Percentiles rank a stretch among this genome's conserved stretches.
phyloP scores from a whole-genome alignment of 768 basidiomycete genomes.

The Asterophora lycoperdoides region DNA sequence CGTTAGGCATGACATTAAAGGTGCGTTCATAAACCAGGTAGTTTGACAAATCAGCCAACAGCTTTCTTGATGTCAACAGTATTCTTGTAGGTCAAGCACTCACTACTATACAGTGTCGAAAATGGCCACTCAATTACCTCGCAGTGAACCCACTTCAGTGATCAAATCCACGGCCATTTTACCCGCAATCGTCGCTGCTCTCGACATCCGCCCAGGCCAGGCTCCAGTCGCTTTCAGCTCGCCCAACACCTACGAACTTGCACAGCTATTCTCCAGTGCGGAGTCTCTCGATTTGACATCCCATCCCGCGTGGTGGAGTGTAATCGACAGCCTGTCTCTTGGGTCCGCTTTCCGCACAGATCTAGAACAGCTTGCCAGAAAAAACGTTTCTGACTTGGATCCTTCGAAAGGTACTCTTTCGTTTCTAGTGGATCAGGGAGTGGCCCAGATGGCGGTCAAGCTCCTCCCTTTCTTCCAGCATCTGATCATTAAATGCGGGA shows the following conservation, averaged over 20 bases:
- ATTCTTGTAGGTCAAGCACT: slow-evolving; percentile 58
- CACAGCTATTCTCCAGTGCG: slow-evolving; percentile 43
- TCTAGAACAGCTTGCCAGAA: slow-evolving; percentile 55
- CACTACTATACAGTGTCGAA: background rate
- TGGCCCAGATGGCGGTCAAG: slow-evolving; percentile 76
- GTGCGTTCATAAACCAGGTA: slow-evolving; percentile 37
- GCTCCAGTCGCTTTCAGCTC: slow-evolving; percentile 69
- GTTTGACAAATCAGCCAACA: slow-evolving; percentile 3
- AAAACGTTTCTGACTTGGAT: slow-evolving; percentile 36
- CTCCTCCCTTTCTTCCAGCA: slow-evolving; percentile 83
- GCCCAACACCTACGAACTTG: slow-evolving; percentile 82
- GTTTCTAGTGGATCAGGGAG: slow-evolving; percentile 65
- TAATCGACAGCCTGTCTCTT: slow-evolving; percentile 61
- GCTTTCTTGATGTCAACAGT: slow-evolving; percentile 35
- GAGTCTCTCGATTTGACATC: slow-evolving; percentile 47
- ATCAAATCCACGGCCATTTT: slow-evolving; percentile 72
- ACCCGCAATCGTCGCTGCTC: slow-evolving; percentile 47
- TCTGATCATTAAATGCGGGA: slow-evolving; percentile 83
- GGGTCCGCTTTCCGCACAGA: slow-evolving; percentile 62
- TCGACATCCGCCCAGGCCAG: slow-evolving; percentile 19
- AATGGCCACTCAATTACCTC: slow-evolving; percentile 4
- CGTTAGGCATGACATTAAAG: slow-evolving; percentile 38
- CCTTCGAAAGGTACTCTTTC: slow-evolving; percentile 42
- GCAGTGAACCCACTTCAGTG: slow-evolving; percentile 91
- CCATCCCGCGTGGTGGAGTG: slow-evolving; percentile 59